Conservation (phyloP, 1,284 basidiomycete genomes). For the Coriolopsis trogii region DNA sequence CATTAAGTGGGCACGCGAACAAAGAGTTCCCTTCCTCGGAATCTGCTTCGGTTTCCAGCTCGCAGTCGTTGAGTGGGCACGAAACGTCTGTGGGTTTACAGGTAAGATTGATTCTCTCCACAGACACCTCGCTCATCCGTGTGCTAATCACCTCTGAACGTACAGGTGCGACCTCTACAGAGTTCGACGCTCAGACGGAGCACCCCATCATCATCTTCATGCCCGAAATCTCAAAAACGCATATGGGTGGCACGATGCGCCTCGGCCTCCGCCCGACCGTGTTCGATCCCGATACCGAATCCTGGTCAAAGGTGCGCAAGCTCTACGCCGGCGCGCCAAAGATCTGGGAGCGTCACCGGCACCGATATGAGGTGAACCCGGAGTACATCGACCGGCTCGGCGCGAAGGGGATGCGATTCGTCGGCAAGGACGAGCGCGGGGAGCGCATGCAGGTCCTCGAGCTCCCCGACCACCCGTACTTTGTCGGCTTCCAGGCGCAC, state of each 20-base stretch:
- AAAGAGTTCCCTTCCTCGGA: constrained; percentile 93
- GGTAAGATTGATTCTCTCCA: constrained; percentile 43
- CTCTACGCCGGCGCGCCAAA: constrained; percentile 86
- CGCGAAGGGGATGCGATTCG: constrained; percentile 78
- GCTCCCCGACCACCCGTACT: constrained; percentile 91
- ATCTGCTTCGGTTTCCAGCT: constrained; percentile 99
- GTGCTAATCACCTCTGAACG: not conserved
- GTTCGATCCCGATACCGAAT: constrained; percentile 66
- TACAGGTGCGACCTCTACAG: constrained; percentile 87
- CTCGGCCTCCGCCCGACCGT: constrained; percentile 94
- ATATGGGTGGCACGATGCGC: constrained; percentile 99
- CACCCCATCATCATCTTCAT: constrained; percentile 94
- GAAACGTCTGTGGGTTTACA: constrained; percentile 79
- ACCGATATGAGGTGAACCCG: constrained; percentile 98
- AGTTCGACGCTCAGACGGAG: constrained; percentile 66
- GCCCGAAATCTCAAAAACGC: constrained; percentile 98
- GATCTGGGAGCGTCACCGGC: constrained; percentile 97
- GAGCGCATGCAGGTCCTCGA: constrained; percentile 98
- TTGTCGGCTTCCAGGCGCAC: constrained; percentile 94
- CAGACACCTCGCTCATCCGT: constrained; percentile 1
- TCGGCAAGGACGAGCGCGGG: constrained; percentile 93
- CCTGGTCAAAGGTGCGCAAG: constrained; percentile 72
- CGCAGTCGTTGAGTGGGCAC: constrained; percentile 94
- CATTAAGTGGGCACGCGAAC: constrained; percentile 95
- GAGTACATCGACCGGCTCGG: constrained; percentile 79